Evolutionary conservation across 768 basidiomycete species (phyloP), one percentile per base, ranked within the genome.

Genomic region (Porphyrellus cyaneotinctus): DNA sequence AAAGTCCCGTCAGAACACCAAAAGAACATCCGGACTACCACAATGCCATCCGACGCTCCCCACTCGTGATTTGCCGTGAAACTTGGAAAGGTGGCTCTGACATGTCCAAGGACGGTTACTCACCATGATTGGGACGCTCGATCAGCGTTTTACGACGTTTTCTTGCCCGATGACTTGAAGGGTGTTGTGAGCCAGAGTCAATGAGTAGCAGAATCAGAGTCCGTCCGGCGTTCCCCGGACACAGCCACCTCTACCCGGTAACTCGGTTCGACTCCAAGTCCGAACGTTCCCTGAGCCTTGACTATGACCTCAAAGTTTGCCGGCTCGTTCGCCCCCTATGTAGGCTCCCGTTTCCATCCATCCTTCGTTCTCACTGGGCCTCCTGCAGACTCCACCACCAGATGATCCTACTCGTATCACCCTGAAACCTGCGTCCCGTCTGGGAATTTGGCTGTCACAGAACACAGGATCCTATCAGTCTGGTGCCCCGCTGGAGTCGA

Each of bases 251-350:
- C 2, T 2, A 12, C 14, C 13, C 41, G 20, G 42, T n/a, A 18
- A 45, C n/a, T n/a, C n/a, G n/a, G n/a, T n/a, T n/a, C n/a, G n/a
- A n/a, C n/a, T n/a, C n/a, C 55, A 30, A 20, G 48, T 49, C 24
- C 36, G 37, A 37, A 52, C 6, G 24, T 24, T 12, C 18, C 32
- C 28, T 35, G 14, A 6, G 6, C 24, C n/a, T n/a, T n/a, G n/a
- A 32, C 18, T 30, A 57, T 58, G 56, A 4, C 48, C 37, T 44
- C 26, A 20, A 52, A 38, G 31, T 18, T 58, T 52, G 49, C 47
- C 41, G 77, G 79, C 43, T 73, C 80, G n/a, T 84, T 84, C 64
- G 78, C 82, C 15, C 81, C 82, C 55, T 84, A 83, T 71, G 82
- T 84, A 65, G 63, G 77, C 58, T 22, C 11, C 1, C 17, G 26